Base-by-base conservation (phyloP, 2,329 filamentous ascomycete genomes). In the Trichoderma citrinoviride region DNA sequence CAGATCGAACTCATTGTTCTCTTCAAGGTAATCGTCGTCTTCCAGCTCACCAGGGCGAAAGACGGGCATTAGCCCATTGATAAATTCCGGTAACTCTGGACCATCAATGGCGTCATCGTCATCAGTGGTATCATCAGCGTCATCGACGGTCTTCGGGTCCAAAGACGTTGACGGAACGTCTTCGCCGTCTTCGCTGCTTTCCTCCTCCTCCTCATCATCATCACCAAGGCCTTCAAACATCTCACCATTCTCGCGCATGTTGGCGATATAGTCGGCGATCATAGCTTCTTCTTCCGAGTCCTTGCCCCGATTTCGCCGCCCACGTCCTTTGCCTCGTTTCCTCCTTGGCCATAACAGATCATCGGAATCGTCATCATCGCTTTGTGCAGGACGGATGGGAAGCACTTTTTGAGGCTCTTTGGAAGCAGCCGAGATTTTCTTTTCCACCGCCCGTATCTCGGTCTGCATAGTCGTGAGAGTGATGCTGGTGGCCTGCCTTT, bases 1-100 rank as follows among this genome's bases (percentile, higher is more conserved):
- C 50, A 96, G 81, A 72, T 97, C 92, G 68, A 97, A 89, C 8
- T 87, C 90, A 66, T 89, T 87, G 67, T 87, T 85, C 2, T 77
- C 77, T 14, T 46, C 40, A 21, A 55, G 29, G 40, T 47, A 5
- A 21, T 21, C 44, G 5, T 17, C 25, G 8, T 53, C 63, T 4
- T 37, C 33, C 33, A 37, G 33, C 33, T 37, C 33, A 12, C 10
- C 7, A 37, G 33, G 33, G 33, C 2, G 10, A 37, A 12, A 37
- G 14, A 5, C 33, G 10, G n/a, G n/a, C n/a, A n/a, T n/a, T n/a
- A 37, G 33, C 7, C 33, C 33, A 37, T 37, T 12, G 33, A n/a
- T 14, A 37, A 10, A 37, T 8, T 43, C 21, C 23, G 15, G 37
- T 25, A 41, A 14, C 21, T 25, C 21, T 14, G 21, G 8, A 19